Evolutionary conservation across 1,139 yeast genomes (phyloP).

Genomic region (Petasospora rhodanensis): DNA sequence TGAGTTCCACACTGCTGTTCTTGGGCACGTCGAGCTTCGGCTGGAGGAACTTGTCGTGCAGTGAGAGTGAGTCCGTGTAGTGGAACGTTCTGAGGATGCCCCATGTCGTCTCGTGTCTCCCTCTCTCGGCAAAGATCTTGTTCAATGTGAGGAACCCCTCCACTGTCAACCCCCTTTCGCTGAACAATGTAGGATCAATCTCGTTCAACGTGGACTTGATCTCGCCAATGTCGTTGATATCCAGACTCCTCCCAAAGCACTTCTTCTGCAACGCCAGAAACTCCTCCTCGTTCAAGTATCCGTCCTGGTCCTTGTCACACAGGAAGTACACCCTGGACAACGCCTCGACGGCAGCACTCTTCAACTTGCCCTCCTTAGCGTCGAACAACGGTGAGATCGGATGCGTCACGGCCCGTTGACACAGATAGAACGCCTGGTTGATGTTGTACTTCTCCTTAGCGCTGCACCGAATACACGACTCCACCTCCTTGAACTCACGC

Average conservation of each 20-base stretch:
- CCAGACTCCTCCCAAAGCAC: conserved; percentile 64
- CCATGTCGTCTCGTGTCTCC: conserved; percentile 96
- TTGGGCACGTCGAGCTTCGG: conserved; percentile 78
- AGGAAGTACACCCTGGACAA: conserved; percentile 76
- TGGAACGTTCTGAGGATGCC: conserved; percentile 82
- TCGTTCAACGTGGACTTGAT: conserved; percentile 38
- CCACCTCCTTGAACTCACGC: conserved; percentile 90
- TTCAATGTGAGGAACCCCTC: conserved; percentile 76
- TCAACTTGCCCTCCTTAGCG: conserved; percentile 79
- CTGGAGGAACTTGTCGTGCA: conserved; percentile 69
- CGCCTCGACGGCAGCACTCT: conserved; percentile 73
- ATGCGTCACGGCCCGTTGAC: conserved; percentile 87
- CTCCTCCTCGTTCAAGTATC: conserved; percentile 66
- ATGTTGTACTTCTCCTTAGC: conserved; percentile 78
- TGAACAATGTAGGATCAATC: conserved; percentile 19
- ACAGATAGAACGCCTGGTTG: conserved; percentile 83
- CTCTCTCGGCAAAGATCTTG: conserved; percentile 79
- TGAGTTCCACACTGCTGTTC: conserved; percentile 79
- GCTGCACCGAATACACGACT: conserved; percentile 83
- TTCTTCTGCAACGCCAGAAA: conserved; percentile 62
- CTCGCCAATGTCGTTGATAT: conserved; percentile 45
- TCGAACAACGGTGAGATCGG: conserved; percentile 94
- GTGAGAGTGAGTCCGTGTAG: conserved; percentile 85
- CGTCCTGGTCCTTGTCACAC: conserved; percentile 89
- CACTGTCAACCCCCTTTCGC: conserved; percentile 55